Conservation (phyloP, 192 early-diverging fungal genomes). For the Phycomyces nitens region DNA sequence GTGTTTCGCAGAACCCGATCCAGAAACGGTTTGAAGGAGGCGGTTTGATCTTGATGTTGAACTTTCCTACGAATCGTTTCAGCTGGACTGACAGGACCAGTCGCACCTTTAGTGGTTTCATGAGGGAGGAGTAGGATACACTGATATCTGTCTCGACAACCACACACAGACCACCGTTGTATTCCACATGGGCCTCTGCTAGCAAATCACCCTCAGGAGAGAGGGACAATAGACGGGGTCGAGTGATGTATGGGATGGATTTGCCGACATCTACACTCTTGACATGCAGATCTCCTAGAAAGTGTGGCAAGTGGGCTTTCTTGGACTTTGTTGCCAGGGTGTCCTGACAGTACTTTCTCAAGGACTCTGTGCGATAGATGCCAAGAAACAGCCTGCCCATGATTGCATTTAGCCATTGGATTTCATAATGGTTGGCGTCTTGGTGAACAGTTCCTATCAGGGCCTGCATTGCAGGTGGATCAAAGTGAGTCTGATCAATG, state of each 20-base stretch:
- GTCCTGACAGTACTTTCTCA: neutral
- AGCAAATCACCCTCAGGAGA: constrained; percentile 67
- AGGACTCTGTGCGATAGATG: constrained; percentile 54
- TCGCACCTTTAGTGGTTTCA: constrained; percentile 67
- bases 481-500: constrained; percentile 38
- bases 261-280: constrained; percentile 74
- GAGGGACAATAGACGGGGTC: constrained; percentile 67
- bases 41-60: constrained; percentile 75
- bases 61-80: constrained; percentile 64
- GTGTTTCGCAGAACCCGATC: constrained; percentile 80
- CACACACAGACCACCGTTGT: constrained; percentile 69
- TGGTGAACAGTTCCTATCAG: constrained; percentile 46
- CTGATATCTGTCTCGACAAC: constrained; percentile 68
- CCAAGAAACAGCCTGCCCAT: constrained; percentile 76
- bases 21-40: constrained; percentile 81
- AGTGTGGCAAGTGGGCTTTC: constrained; percentile 58
- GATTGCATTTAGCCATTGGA: constrained; percentile 81
- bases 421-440: constrained; percentile 46
- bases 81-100: constrained; percentile 75
- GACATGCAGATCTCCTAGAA: constrained; percentile 76
- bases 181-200: constrained; percentile 76
- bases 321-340: constrained; percentile 61
- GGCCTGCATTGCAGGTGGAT: constrained; percentile 38
- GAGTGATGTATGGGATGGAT: constrained; percentile 73
- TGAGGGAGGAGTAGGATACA: constrained; percentile 49